Base-by-base conservation (phyloP, 1,284 basidiomycete genomes). In the Ustilago shanxiensis region DNA sequence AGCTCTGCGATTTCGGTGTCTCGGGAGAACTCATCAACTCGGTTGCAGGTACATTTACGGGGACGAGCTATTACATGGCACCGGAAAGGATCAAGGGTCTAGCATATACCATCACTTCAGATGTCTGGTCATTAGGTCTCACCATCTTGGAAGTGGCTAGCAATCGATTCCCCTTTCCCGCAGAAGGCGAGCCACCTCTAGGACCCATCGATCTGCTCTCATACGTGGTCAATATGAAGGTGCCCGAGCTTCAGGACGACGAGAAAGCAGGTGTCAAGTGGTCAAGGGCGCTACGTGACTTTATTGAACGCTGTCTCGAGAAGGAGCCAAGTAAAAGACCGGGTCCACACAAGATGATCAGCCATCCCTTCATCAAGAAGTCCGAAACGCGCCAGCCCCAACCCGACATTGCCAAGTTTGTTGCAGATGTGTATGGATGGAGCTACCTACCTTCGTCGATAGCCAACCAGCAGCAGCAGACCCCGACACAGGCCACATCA, bases 51-150 rank as follows among this genome's bases (percentile, higher is more conserved):
- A 99, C 96, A 0, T 99, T 98, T 81, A 98, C 95, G 0, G 96
- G 96, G 1, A 98, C 96, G 2, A 94, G 93, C 81, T 94, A 93
- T 84, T 99, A 98, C 88, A 98, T 98, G 94, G 95, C 95, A 92
- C 96, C 96, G 50, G 96, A 98, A 87, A 91, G 96, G 57, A 95
- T 98, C 79, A 91, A 91, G 63, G 95, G 95, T 9, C 89, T 92
- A 64, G 90, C 92, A 59, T 98, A 98, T 87, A 93, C 93, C 29
- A 97, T 98, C 85, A 92, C 93, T 60, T 94, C 95, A 24, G 95
- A 99, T 85, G 95, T 99, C n/a, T 99, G 95, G 95, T 98, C 95
- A 1, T 92, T 94, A 31, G 96, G 95, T 24, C 90, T 99, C 45
- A 93, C 95, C 0, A 89, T 99, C 28, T 89, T 98, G 72, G 96